Evolutionary conservation across 2,329 filamentous ascomycete species (phyloP).

Genomic region (Colletotrichum scovillei): DNA sequence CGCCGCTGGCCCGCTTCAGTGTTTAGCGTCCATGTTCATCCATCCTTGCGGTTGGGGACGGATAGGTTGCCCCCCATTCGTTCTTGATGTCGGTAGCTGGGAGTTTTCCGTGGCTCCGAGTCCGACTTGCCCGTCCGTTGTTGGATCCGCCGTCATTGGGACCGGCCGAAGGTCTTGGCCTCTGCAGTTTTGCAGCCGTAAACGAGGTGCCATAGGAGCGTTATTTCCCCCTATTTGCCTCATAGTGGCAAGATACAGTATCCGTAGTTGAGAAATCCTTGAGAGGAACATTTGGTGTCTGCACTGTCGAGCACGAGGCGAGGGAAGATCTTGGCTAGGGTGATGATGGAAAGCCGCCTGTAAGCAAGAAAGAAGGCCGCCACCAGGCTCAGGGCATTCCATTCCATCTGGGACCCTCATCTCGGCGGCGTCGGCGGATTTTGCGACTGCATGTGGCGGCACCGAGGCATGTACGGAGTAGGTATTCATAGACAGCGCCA

Average conservation of each 20-base stretch:
- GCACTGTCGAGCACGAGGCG: neutral
- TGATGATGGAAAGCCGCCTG: neutral
- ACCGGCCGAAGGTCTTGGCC: neutral
- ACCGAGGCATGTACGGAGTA: neutral
- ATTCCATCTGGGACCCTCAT: neutral
- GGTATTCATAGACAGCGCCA: neutral
- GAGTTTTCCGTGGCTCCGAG: conserved; percentile 26
- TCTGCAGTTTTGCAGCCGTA: conserved; percentile 3
- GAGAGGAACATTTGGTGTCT: neutral
- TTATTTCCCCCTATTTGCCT: neutral
- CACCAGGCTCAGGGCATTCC: too few species aligned
- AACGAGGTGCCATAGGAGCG: neutral
- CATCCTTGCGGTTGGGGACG: conserved; percentile 24
- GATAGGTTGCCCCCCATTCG: conserved; percentile 8
- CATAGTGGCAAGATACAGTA: neutral
- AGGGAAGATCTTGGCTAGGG: neutral
- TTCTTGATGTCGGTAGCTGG: conserved; percentile 3
- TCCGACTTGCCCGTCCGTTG: neutral
- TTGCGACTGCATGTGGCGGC: neutral
- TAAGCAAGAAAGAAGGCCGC: neutral
- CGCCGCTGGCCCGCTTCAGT: conserved; percentile 6
- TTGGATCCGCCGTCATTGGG: neutral
- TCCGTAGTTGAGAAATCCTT: neutral
- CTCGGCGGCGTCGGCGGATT: neutral
- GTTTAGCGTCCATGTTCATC: conserved; percentile 11